These are phyloP conservation scores for Salix dunnii DNA, from an alignment of 345 rosid genomes.

Conservation along the genomic window DNA sequence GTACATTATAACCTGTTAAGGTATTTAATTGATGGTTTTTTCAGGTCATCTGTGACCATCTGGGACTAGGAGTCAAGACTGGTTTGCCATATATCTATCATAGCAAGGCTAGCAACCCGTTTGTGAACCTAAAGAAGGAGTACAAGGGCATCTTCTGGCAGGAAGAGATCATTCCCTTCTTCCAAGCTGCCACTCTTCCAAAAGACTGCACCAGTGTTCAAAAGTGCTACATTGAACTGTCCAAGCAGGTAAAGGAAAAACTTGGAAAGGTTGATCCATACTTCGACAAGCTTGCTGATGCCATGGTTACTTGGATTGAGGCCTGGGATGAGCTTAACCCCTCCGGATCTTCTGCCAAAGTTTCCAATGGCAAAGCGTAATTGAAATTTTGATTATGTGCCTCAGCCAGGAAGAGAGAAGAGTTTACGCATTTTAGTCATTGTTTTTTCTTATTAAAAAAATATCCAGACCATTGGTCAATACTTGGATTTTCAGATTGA, in stretches of 20 bases:
- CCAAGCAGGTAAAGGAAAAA: slow-evolving; percentile 81
- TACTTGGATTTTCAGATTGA: background rate
- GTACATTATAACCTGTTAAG: background rate
- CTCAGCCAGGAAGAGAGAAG: background rate
- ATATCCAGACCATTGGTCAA: background rate
- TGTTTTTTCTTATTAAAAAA: background rate
- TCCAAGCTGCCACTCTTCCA: slow-evolving; percentile 59
- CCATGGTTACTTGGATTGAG: slow-evolving; percentile 93
- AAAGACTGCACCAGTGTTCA: slow-evolving; percentile 79
- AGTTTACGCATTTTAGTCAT: background rate
- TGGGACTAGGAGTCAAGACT: slow-evolving; percentile 83
- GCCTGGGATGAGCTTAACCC: slow-evolving; percentile 98
- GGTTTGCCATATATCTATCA: slow-evolving; percentile 85
- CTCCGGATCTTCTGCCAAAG: slow-evolving; percentile 15
- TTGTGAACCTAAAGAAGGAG: slow-evolving; percentile 85
- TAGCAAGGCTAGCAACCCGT: slow-evolving; percentile 96
- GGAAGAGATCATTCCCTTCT: slow-evolving; percentile 92
- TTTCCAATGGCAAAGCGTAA: slow-evolving; percentile 45
- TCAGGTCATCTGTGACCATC: slow-evolving; percentile 83
- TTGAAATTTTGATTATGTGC: background rate
- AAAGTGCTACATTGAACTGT: slow-evolving; percentile 73
- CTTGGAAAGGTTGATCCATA: slow-evolving; percentile 70
- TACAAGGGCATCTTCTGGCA: slow-evolving; percentile 95
- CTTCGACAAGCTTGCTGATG: slow-evolving; percentile 81
- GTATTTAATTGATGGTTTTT: slow-evolving; percentile 1